phyloP scores from a whole-genome alignment of 179 eudicot genomes.

The Beta lomatogona region DNA sequence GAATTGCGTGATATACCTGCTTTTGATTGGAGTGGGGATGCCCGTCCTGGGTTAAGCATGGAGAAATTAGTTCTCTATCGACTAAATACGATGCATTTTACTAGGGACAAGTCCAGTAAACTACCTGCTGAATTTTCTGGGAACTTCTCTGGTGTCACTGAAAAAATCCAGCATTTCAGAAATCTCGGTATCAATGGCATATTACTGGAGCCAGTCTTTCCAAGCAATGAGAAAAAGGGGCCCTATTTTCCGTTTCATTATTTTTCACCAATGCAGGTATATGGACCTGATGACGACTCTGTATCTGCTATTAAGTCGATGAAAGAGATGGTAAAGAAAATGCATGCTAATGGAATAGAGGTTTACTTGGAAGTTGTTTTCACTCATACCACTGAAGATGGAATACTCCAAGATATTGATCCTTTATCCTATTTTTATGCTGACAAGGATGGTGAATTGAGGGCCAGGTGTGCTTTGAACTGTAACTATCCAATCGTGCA shows the following conservation, averaged over 20 bases:
- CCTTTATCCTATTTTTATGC: slow-evolving; percentile 49
- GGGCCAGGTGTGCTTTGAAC: slow-evolving; percentile 50
- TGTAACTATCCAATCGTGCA: slow-evolving; percentile 82
- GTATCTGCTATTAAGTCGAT: slow-evolving; percentile 55
- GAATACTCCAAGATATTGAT: slow-evolving; percentile 55
- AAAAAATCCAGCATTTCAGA: slow-evolving; percentile 70
- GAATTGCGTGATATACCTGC: slow-evolving; percentile 47
- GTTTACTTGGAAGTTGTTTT: slow-evolving; percentile 86
- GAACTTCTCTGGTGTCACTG: slow-evolving; percentile 69
- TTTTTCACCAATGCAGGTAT: slow-evolving; percentile 57
- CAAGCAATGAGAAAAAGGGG: slow-evolving; percentile 60
- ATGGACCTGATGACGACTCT: slow-evolving; percentile 57
- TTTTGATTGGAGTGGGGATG: slow-evolving; percentile 81
- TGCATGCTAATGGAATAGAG: slow-evolving; percentile 83
- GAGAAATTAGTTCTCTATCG: slow-evolving; percentile 86
- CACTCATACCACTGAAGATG: slow-evolving; percentile 62
- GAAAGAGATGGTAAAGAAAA: slow-evolving; percentile 87
- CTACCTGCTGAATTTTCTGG: slow-evolving; percentile 58
- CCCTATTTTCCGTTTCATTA: slow-evolving; percentile 86
- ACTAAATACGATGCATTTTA: slow-evolving; percentile 63
- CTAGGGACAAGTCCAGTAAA: slow-evolving; percentile 69
- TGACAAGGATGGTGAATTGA: slow-evolving; percentile 32
- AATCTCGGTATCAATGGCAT: slow-evolving; percentile 82
- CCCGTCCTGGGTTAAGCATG: slow-evolving; percentile 57
- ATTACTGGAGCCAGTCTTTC: slow-evolving; percentile 75